These are phyloP conservation scores for Plenodomus biglobosus DNA, from an alignment of 2,329 filamentous ascomycete genomes.

Conservation along the genomic window DNA sequence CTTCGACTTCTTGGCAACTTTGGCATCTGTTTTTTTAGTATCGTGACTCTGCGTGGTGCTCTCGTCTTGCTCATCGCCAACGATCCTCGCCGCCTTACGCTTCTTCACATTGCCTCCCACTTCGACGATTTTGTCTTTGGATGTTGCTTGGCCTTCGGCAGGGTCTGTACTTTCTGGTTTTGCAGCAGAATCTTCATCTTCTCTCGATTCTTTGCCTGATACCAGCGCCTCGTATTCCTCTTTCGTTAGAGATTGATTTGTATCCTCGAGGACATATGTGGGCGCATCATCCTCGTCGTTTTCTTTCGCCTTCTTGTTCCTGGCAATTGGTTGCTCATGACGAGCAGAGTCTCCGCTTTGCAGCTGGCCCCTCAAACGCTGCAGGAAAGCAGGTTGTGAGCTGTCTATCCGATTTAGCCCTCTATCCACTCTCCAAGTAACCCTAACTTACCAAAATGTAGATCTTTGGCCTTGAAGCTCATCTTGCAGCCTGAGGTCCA, in stretches of 20 bases:
- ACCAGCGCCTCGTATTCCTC: conserved; percentile 53
- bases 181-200: conserved; percentile 10
- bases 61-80: conserved; percentile 34
- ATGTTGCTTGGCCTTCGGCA: conserved; percentile 9
- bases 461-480: conserved; percentile 67
- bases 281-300: conserved; percentile 75
- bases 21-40: conserved; percentile 12
- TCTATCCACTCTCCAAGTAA: background rate
- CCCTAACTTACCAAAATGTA: conserved; percentile 59
- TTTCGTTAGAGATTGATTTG: conserved; percentile 62
- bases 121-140: conserved; percentile 37
- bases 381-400: conserved; percentile 53
- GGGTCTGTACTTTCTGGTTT: conserved; percentile 6
- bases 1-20: conserved; percentile 36
- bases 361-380: conserved; percentile 55
- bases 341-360: conserved; percentile 52
- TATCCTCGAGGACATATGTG: conserved; percentile 71
- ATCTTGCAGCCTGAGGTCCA: conserved; percentile 49
- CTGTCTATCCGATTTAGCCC: conserved; percentile 46
- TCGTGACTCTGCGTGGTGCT: conserved; percentile 5
- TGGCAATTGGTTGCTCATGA: conserved; percentile 49
- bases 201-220: conserved; percentile 28
- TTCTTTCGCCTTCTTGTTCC: conserved; percentile 51
- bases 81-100: conserved; percentile 42
- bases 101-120: conserved; percentile 41